Evolutionary conservation across 257 asterid genomes (phyloP).

Genomic region (Penstemon barbatus): DNA sequence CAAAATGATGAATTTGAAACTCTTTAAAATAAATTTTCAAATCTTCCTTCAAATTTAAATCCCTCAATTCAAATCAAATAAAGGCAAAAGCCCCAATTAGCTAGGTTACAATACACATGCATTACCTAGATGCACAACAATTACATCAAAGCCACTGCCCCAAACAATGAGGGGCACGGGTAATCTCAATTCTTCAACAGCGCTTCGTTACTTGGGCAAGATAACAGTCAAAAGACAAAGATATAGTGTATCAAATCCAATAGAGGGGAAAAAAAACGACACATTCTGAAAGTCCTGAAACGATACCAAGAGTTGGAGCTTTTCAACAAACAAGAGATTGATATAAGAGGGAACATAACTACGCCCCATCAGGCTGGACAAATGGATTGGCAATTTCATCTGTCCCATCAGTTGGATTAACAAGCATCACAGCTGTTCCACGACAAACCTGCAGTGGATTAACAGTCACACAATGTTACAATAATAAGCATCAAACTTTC

Average conservation of each 20-base stretch:
- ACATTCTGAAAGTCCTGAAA: background rate
- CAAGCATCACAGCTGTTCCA: constrained; percentile 74
- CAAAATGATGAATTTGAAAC: too few species aligned
- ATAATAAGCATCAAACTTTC: too few species aligned
- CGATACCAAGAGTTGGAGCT: background rate
- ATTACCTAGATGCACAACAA: too few species aligned
- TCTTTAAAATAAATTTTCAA: too few species aligned
- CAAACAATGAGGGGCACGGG: too few species aligned
- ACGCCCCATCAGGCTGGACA: constrained; percentile 55
- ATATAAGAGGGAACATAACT: constrained; percentile 7
- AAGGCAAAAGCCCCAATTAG: too few species aligned
- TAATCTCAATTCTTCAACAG: too few species aligned
- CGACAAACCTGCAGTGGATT: constrained; percentile 47
- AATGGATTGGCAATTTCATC: constrained; percentile 67
- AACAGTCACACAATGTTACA: background rate
- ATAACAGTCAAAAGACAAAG: background rate
- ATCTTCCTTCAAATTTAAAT: too few species aligned
- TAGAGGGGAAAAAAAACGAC: background rate
- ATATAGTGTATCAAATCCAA: background rate
- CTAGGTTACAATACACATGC: too few species aligned
- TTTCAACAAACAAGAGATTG: background rate
- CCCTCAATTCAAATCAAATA: too few species aligned
- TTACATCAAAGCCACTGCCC: too few species aligned
- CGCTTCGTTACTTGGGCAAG: too few species aligned
- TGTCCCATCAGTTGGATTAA: constrained; percentile 61